Conservation (phyloP, 345 rosid species). For the Eucalyptus lansdowneana region DNA sequence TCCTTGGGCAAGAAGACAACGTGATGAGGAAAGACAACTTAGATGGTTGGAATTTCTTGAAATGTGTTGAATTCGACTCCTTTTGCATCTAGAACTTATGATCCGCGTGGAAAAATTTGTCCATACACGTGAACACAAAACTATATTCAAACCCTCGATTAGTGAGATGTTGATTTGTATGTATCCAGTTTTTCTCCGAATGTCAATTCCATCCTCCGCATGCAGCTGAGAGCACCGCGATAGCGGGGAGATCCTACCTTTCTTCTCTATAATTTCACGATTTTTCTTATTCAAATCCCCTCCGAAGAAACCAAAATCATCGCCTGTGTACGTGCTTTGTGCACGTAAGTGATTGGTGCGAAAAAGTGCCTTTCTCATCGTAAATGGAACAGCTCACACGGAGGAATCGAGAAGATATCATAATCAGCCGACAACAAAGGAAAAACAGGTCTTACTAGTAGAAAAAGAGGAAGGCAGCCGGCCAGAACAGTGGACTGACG, state of each 20-base stretch:
- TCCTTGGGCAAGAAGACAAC: neutral
- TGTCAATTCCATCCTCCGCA: neutral
- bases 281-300: neutral
- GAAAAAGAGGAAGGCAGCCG: neutral
- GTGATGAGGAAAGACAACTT: neutral
- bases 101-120: neutral
- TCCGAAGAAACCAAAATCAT: neutral
- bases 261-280: neutral
- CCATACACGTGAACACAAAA: neutral
- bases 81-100: neutral
- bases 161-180: neutral
- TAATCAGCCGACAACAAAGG: neutral
- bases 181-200: neutral
- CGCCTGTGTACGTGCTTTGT: neutral
- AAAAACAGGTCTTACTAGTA: neutral
- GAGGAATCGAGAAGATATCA: neutral
- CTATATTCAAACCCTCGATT: neutral
- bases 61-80: neutral
- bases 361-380: neutral
- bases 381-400: neutral
- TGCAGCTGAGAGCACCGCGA: neutral
- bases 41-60: neutral
- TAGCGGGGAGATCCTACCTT: neutral
- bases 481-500: neutral
- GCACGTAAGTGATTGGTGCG: neutral